Conservation (phyloP, 805 yeast genomes). For the Barnettozyma populi region DNA sequence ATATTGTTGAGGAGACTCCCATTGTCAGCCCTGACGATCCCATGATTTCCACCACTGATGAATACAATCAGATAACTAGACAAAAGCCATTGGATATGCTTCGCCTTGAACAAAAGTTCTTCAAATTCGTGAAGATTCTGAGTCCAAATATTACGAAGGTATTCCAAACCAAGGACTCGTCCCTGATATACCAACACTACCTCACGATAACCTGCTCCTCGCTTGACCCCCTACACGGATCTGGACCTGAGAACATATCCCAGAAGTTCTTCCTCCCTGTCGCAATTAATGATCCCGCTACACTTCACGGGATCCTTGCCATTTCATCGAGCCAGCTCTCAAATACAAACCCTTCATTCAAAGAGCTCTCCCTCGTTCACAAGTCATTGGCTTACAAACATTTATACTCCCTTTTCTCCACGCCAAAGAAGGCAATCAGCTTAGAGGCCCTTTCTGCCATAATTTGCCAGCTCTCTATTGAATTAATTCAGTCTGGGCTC, state of each 20-base stretch:
- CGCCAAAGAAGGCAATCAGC: slow-evolving; percentile 3
- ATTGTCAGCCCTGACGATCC: not conserved
- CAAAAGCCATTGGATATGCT: not conserved
- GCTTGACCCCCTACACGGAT: slow-evolving; percentile 12
- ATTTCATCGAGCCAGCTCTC: slow-evolving; percentile 13
- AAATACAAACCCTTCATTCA: slow-evolving; percentile 7
- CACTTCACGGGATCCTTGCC: slow-evolving; percentile 12
- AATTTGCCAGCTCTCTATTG: slow-evolving; percentile 12
- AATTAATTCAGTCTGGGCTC: slow-evolving; percentile 10
- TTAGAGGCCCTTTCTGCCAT: slow-evolving; percentile 11
- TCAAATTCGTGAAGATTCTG: not conserved
- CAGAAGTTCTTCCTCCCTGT: slow-evolving; percentile 13
- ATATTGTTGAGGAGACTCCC: too few relatives aligned
- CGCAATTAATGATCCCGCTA: slow-evolving; percentile 12
- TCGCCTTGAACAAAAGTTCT: slow-evolving; percentile 1
- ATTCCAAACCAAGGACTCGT: slow-evolving; percentile 6
- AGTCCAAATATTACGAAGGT: not conserved
- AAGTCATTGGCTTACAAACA: slow-evolving; percentile 13
- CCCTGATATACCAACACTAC: slow-evolving; percentile 8
- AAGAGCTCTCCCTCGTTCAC: slow-evolving; percentile 7
- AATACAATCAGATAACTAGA: slow-evolving; percentile 6
- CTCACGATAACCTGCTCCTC: slow-evolving; percentile 10
- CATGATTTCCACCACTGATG: slow-evolving; percentile 5
- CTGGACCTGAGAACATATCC: slow-evolving; percentile 14
- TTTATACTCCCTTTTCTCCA: slow-evolving; percentile 6